phyloP scores from a whole-genome alignment of 2,329 filamentous ascomycete species.

The Exutisphaerella laricina region DNA sequence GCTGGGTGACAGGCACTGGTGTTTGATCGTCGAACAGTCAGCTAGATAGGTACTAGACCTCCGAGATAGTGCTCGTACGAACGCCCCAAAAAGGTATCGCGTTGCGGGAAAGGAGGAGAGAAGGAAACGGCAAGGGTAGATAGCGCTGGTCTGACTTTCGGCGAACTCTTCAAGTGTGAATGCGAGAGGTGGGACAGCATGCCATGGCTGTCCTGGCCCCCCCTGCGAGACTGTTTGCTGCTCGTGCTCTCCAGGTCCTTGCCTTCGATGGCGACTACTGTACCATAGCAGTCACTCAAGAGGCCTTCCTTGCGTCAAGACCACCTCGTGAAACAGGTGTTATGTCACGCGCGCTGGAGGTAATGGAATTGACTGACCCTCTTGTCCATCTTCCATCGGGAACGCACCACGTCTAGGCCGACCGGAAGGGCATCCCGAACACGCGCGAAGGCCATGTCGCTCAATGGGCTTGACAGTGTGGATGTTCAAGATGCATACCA shows the following conservation, averaged over 20 bases:
- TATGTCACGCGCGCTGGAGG: constrained; percentile 15
- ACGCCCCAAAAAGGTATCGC: neutral
- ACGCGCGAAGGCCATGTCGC: constrained; percentile 61
- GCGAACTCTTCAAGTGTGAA: neutral
- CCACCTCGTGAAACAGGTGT: constrained; percentile 9
- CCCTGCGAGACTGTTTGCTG: constrained; percentile 8
- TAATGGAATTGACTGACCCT: constrained; percentile 12
- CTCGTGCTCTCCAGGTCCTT: constrained; percentile 2
- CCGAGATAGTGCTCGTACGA: constrained; percentile 3
- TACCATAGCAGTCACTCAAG: neutral
- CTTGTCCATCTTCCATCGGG: constrained; percentile 5
- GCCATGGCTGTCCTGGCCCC: constrained; percentile 2
- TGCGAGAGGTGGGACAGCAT: constrained; percentile 4
- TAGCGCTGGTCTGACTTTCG: constrained; percentile 4
- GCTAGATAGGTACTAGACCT: neutral
- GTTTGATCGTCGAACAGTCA: constrained; percentile 6
- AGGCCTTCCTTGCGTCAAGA: constrained; percentile 3
- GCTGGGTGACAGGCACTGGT: neutral
- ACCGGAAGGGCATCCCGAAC: constrained; percentile 3
- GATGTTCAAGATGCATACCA: constrained; percentile 81
- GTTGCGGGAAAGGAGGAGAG: constrained; percentile 2
- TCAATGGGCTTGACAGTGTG: constrained; percentile 85
- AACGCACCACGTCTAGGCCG: neutral
- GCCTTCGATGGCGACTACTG: neutral
- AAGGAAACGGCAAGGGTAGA: constrained; percentile 4